Base-by-base conservation (phyloP, 2,329 filamentous ascomycete species). In the Aspergillus jensenii region DNA sequence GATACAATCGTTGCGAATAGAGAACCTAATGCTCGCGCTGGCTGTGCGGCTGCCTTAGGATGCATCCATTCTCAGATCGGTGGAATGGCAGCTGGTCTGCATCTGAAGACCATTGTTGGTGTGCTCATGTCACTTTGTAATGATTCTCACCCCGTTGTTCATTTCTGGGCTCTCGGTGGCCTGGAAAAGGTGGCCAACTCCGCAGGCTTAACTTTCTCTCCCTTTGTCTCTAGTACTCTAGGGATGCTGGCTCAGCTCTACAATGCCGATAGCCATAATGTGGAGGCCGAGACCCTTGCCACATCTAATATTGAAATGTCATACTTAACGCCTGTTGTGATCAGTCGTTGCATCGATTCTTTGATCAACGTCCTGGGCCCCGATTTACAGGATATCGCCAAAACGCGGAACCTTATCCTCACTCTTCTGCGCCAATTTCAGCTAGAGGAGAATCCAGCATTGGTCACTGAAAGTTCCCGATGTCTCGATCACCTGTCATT, bases 101-200 rank as follows among this genome's bases (percentile, higher is more conserved):
- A 99, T 72, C 82, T 99, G 51, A 98, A 98, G 78, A 97, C 92
- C 1, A 97, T 99, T 50, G 84, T 97, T n/a, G 90, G 93, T 17
- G 96, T 99, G 40, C 79, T 99, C n/a, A 96, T 98, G 90, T 98
- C 95, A 7, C 82, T 99, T 9, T 93, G 92, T 73, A 96, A 93
- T 66, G 95, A 99, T 69, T 91, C 93, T 19, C 95, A 99, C 71
- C 93, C 95, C 0, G 88, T 90, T 0, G 95, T 99, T 8, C 95
- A 99, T 74, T 96, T 93, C 71, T 98, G 93, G 92, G 93, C 96
- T 3, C 80, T 99, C 45, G 92, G 97, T 71, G 93, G 91, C 9
- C 76, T 99, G 31, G 88, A 90, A 2, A 82, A 90, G 52, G 92
- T 96, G 12, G 90, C 93, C 3, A 93, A 97, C 68, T 95, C 93